A percentile compares a stretch with the other conserved stretches of the same genome.
These are phyloP conservation scores for Plasmopara halstedii DNA, from an alignment of 352 stramenopile species.

Conservation along the genomic window DNA sequence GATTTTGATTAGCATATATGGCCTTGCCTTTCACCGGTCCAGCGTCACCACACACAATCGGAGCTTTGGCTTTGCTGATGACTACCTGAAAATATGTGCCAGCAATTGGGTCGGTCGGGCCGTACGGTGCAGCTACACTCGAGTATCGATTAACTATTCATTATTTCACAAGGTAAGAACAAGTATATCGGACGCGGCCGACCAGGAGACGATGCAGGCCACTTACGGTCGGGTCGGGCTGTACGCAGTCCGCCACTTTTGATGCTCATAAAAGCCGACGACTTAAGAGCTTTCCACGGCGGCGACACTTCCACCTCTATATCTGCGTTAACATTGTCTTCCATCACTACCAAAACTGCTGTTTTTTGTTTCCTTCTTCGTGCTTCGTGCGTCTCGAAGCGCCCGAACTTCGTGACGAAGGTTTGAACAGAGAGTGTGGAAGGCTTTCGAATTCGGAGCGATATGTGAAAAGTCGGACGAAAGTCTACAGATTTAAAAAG, in stretches of 20 bases:
- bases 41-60: constrained; percentile 48
- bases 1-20: constrained; percentile 50
- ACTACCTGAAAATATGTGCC: constrained; percentile 52
- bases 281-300: constrained; percentile 19
- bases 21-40: constrained; percentile 63
- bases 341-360: no score
- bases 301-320: constrained; percentile 3
- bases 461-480: constrained; percentile 3
- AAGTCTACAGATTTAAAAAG: not conserved
- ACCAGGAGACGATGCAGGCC: not conserved
- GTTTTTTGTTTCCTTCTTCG: not conserved
- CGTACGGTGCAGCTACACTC: constrained; percentile 52
- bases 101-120: constrained; percentile 34
- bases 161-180: not conserved
- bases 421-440: not conserved
- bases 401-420: not conserved
- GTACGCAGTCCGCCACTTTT: constrained; percentile 9
- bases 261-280: constrained; percentile 9
- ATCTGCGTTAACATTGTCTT: constrained; percentile 5
- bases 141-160: constrained; percentile 32
- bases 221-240: constrained; percentile 16
- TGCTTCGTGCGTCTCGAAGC: not conserved
- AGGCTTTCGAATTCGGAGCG: constrained; percentile 1
- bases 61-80: constrained; percentile 54
- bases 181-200: not conserved